Conservation (phyloP, 805 yeast species). For the Torulaspora delbrueckii region DNA sequence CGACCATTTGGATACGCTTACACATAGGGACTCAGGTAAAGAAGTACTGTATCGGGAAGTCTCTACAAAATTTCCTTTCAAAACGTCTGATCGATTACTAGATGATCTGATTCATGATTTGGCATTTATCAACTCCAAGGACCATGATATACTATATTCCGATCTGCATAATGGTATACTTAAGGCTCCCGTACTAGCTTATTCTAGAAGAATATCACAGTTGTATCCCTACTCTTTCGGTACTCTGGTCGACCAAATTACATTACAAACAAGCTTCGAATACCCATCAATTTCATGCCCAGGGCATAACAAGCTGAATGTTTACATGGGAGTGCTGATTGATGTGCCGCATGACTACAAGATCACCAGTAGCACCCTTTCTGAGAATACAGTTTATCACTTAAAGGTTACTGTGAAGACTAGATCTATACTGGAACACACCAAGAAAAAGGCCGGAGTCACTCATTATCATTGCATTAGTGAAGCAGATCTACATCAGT, state of each 20-base stretch:
- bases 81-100: conserved; percentile 61
- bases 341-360: conserved; percentile 15
- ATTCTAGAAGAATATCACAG: conserved; percentile 28
- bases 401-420: conserved; percentile 36
- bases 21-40: conserved; percentile 18
- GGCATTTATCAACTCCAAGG: conserved; percentile 25
- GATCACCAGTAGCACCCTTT: conserved; percentile 14
- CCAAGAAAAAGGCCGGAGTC: conserved; percentile 30
- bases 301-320: conserved; percentile 29
- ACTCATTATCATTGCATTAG: conserved; percentile 34
- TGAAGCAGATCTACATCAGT: conserved; percentile 27
- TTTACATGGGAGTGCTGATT: conserved; percentile 28
- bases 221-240: conserved; percentile 25
- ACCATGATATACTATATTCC: conserved; percentile 9
- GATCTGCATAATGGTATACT: conserved; percentile 29
- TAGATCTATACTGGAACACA: conserved; percentile 24
- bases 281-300: conserved; percentile 29
- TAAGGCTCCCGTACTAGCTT: conserved; percentile 27
- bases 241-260: conserved; percentile 30
- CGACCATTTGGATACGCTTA: background rate
- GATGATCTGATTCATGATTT: conserved; percentile 55
- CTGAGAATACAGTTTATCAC: conserved; percentile 31
- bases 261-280: conserved; percentile 29
- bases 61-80: conserved; percentile 37
- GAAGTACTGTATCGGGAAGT: conserved; percentile 24